These are phyloP conservation scores for Glycine tomentella DNA, from an alignment of 306 rosid species.

Conservation along the genomic window DNA sequence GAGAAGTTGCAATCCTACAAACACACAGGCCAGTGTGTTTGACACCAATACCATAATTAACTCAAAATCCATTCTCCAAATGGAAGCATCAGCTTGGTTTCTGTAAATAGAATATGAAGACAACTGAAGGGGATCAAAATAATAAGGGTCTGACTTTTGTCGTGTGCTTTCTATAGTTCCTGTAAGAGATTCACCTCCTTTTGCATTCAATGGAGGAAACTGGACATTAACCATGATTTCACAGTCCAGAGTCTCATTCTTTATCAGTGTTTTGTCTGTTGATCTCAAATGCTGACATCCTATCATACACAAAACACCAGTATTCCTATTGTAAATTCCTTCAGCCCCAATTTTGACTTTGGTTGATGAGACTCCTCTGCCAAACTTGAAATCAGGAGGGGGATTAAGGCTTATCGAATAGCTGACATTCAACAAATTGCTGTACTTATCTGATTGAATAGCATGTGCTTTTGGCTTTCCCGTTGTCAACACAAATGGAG, in stretches of 20 bases:
- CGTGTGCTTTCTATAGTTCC: conserved; percentile 84
- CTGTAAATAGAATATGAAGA: conserved; percentile 63
- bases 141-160: conserved; percentile 62
- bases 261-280: conserved; percentile 45
- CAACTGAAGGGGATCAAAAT: conserved; percentile 68
- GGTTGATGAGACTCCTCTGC: conserved; percentile 40
- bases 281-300: conserved; percentile 72
- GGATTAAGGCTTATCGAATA: conserved; percentile 62
- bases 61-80: conserved; percentile 91
- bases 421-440: conserved; percentile 62
- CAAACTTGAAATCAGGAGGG: conserved; percentile 56
- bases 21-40: conserved; percentile 78
- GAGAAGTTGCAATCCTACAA: conserved; percentile 84
- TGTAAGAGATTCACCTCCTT: conserved; percentile 53
- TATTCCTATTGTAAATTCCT: conserved; percentile 72
- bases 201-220: conserved; percentile 69
- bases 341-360: conserved; percentile 72
- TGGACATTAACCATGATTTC: conserved; percentile 63
- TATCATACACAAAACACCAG: conserved; percentile 75
- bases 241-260: conserved; percentile 73
- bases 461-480: conserved; percentile 34
- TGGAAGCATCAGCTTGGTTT: conserved; percentile 68
- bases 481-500: conserved; percentile 25
- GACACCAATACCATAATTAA: conserved; percentile 76
- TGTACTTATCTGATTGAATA: conserved; percentile 20